phyloP scores from a whole-genome alignment of 768 basidiomycete genomes.

The Mycena crocata region DNA sequence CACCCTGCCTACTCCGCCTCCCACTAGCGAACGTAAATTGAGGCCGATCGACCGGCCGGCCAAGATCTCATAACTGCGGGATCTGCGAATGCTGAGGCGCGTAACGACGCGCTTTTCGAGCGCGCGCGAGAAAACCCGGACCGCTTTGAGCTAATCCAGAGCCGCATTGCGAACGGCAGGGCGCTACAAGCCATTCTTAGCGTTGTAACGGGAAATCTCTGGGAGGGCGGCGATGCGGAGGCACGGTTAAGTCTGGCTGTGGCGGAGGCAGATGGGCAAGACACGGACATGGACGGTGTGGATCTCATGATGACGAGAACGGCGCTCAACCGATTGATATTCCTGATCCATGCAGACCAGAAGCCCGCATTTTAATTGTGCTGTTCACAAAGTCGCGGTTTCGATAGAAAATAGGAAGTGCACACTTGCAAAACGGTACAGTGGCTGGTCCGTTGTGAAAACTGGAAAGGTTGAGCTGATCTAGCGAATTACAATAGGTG shows the following conservation, averaged over 20 bases:
- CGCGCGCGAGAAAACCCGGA: slow-evolving; percentile 48
- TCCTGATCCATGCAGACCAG: slow-evolving; percentile 27
- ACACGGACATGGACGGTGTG: slow-evolving; percentile 23
- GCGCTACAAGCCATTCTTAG: slow-evolving; percentile 44
- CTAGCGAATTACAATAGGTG: no score
- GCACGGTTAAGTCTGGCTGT: neutral
- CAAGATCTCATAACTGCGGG: no score
- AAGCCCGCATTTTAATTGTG: slow-evolving; percentile 17
- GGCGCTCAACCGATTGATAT: slow-evolving; percentile 24
- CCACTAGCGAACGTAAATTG: no score
- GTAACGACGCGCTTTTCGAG: slow-evolving; percentile 51
- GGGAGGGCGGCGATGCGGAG: slow-evolving; percentile 34
- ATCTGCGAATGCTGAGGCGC: slow-evolving; percentile 44
- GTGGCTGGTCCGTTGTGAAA: no score
- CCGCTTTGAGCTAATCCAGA: slow-evolving; percentile 47
- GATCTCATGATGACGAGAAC: slow-evolving; percentile 32
- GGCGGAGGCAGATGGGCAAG: slow-evolving; percentile 1
- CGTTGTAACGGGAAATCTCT: slow-evolving; percentile 47
- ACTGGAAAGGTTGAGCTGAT: no score
- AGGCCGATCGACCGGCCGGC: no score
- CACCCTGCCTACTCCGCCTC: no score
- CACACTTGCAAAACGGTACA: no score
- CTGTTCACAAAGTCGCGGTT: no score
- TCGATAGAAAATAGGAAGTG: no score
- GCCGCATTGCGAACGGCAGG: slow-evolving; percentile 46